Conservation (phyloP, 306 rosid species). For the Spatholobus suberectus region DNA sequence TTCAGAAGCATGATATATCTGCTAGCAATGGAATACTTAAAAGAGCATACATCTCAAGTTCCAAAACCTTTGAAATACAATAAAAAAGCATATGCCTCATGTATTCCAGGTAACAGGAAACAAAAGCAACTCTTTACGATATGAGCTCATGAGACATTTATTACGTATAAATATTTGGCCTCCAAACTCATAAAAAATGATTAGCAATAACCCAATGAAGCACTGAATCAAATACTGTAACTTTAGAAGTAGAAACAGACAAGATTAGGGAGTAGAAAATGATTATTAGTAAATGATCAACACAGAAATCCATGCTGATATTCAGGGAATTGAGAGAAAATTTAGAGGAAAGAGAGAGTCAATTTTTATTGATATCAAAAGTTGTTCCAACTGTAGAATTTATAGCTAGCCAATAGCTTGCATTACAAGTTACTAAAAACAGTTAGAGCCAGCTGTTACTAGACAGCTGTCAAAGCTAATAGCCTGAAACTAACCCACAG, state of each 20-base stretch:
- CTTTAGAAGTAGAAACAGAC: constrained; percentile 10
- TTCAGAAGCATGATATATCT: constrained; percentile 4
- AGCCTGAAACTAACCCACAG: too few relatives aligned
- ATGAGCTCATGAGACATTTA: constrained; percentile 3
- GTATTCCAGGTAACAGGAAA: not conserved
- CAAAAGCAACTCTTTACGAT: not conserved
- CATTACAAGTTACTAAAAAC: too few relatives aligned
- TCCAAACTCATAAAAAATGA: not conserved
- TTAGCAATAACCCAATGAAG: not conserved
- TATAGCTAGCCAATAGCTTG: too few relatives aligned
- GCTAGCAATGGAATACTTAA: not conserved
- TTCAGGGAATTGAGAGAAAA: too few relatives aligned
- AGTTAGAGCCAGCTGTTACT: too few relatives aligned
- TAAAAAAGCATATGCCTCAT: not conserved
- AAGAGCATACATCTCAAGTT: not conserved
- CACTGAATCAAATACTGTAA: not conserved
- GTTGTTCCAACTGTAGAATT: too few relatives aligned
- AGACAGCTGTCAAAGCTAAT: too few relatives aligned
- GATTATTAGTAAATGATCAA: not conserved
- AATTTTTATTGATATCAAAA: too few relatives aligned
- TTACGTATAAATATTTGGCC: not conserved
- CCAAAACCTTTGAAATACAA: not conserved
- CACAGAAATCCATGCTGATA: not conserved
- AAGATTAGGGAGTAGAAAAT: not conserved
- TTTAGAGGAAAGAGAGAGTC: too few relatives aligned